phyloP scores from a whole-genome alignment of 2,329 filamentous ascomycete genomes.

The Ophiostoma piceae region DNA sequence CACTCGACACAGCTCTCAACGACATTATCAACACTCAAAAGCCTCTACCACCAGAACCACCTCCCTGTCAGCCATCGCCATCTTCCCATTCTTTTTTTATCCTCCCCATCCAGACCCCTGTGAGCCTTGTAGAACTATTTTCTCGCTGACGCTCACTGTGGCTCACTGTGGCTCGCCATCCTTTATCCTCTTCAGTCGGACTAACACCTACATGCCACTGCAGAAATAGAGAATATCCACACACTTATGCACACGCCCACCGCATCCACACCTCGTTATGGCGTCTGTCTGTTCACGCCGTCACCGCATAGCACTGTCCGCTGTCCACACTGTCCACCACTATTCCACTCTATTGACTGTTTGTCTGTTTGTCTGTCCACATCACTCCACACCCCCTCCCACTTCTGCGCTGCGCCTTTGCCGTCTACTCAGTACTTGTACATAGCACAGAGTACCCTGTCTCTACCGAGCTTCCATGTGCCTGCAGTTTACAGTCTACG shows the following conservation, averaged over 20 bases:
- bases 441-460: slow-evolving; percentile 25
- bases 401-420: slow-evolving; percentile 15
- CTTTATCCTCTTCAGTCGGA: neutral
- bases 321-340: slow-evolving; percentile 11
- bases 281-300: neutral
- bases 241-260: slow-evolving; percentile 24
- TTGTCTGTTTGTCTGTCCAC: too few relatives aligned
- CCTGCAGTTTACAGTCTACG: neutral
- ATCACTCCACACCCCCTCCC: slow-evolving; percentile 2
- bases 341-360: neutral
- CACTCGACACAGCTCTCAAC: too few relatives aligned
- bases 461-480: slow-evolving; percentile 27
- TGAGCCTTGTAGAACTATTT: slow-evolving; percentile 22
- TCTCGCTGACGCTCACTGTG: slow-evolving; percentile 6
- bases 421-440: too few relatives aligned
- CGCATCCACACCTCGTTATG: slow-evolving; percentile 17
- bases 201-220: neutral
- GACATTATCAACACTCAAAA: neutral
- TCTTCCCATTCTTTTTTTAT: neutral
- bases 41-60: neutral
- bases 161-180: neutral
- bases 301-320: neutral
- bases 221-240: slow-evolving; percentile 8
- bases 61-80: neutral
- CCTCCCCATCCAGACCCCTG: slow-evolving; percentile 11